Base-by-base conservation (phyloP, 768 basidiomycete genomes). In the Scleroderma bovista region DNA sequence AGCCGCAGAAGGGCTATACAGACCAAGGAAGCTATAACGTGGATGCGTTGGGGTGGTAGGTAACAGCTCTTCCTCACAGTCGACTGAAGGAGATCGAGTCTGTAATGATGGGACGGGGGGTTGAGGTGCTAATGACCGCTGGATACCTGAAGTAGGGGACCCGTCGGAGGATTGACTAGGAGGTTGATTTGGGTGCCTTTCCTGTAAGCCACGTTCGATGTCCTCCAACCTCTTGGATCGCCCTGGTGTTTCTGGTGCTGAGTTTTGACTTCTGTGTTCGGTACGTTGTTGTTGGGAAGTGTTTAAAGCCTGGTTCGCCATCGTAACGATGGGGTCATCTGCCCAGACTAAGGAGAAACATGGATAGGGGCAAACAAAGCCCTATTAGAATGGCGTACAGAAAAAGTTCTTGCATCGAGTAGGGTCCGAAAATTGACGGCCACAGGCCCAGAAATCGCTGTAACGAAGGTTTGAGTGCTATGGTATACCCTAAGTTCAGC, bases 381-480 rank as follows among this genome's bases (percentile, higher is more conserved):
- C 15, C 16, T 1, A 29, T 3, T n/a, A 26, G 24, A 13, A 11
- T 33, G 15, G 53, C 64, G 22, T 53, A 76, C 76, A 57, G 31
- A 65, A 78, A 50, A 74, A 78, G n/a, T n/a, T n/a, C 0, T 43
- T 33, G 24, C 66, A 67, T 6, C 12, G 23, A 19, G 17, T 49
- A 13, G 11, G 3, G 0, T 53, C 43, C 17, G 6, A 3, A 31
- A 10, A 26, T 10, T 33, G 20, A 48, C 63, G 63, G 6, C 57
- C 39, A 48, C 77, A 78, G n/a, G 34, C 38, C 44, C 71, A 77
- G 60, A 71, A 79, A 2, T 46, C 65, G 53, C 66, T 65, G 50
- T 46, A 47, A 42, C 43, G 39, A n/a, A 11, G 44, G 17, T 17
- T 24, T 23, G 3, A 0, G n/a, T 40, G 39, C 20, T 40, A 47